These are phyloP conservation scores for Thinopyrum obtusiflorum DNA, from an alignment of 202 grass and related monocot genomes.

Conservation along the genomic window DNA sequence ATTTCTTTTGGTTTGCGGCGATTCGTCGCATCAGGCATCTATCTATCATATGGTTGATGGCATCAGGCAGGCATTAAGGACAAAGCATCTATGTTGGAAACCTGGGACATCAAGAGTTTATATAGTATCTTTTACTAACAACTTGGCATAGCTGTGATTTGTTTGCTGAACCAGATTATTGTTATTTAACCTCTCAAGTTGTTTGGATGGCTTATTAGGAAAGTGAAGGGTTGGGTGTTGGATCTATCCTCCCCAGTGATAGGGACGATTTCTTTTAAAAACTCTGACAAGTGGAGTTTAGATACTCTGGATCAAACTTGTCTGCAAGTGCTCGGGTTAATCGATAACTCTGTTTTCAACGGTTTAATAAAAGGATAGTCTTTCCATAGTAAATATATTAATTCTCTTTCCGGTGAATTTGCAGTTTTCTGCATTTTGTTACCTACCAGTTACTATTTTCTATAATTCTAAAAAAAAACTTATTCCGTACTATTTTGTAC, in stretches of 20 bases:
- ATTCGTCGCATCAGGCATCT: not conserved
- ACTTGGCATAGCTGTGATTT: not conserved
- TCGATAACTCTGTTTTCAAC: not conserved
- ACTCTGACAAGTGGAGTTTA: not conserved
- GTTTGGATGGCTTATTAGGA: not conserved
- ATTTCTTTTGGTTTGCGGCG: too few relatives aligned
- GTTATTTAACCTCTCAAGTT: not conserved
- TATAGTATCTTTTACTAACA: not conserved
- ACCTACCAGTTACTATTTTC: not conserved
- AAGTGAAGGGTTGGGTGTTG: not conserved
- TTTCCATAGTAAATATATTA: not conserved
- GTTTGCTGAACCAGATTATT: not conserved
- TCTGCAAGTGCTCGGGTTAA: not conserved
- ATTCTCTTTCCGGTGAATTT: not conserved
- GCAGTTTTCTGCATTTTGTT: not conserved
- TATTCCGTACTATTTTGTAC: not conserved
- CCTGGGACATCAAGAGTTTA: not conserved
- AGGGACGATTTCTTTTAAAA: not conserved
- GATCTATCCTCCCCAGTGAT: not conserved
- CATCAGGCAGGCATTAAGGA: not conserved
- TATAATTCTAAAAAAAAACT: not conserved
- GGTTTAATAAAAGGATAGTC: not conserved
- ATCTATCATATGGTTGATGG: slow-evolving; percentile 10
- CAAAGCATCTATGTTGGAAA: slow-evolving; percentile 1
- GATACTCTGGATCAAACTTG: not conserved